Base-by-base conservation (phyloP, 441 rosid species). In the Daphne laureola region DNA sequence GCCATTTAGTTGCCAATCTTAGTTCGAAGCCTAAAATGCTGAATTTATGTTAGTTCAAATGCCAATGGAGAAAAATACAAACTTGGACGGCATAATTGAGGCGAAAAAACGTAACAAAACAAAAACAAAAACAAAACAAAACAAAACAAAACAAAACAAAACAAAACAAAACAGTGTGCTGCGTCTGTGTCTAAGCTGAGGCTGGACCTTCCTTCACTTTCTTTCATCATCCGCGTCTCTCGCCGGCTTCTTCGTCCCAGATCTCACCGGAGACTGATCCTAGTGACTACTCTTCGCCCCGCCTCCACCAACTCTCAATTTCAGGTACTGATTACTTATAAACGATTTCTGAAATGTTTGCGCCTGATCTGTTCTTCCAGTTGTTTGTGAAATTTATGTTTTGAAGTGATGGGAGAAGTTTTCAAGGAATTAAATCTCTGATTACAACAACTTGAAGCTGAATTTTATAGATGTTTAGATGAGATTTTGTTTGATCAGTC, bases 191-290 rank as follows among this genome's bases (percentile, higher is more conserved):
- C 46, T 4, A 8, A 43, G 46, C 50, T 35, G 44, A 25, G 11
- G 12, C 11, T 16, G 16, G 26, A 46, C 14, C 49, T 4, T 23
- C 63, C 57, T 3, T 15, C 31, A 7, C 4, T 17, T 23, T 31
- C 35, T 43, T 70, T 68, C 68, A 64, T 59, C 66, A 66, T 64
- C 66, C 79, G 75, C 76, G 60, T 57, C 60, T 43, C 23, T 60
- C 46, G 65, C 67, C 67, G 73, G 68, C 66, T 51, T 35, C 64
- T 35, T 15, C 11, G 48, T 51, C 17, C 53, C 61, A 51, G 67
- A 63, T 59, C 73, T 58, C 47, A 58, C 31, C 2, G 46, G 15
- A 16, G 56, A 51, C 54, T 52, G 53, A 46, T 61, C 63, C 51
- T 17, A 61, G 48, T 41, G 2, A 12, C 9, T 16, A 27, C 53